Evolutionary conservation across 192 early-diverging fungal genomes (phyloP).

Genomic region (Glomus cerebriforme): DNA sequence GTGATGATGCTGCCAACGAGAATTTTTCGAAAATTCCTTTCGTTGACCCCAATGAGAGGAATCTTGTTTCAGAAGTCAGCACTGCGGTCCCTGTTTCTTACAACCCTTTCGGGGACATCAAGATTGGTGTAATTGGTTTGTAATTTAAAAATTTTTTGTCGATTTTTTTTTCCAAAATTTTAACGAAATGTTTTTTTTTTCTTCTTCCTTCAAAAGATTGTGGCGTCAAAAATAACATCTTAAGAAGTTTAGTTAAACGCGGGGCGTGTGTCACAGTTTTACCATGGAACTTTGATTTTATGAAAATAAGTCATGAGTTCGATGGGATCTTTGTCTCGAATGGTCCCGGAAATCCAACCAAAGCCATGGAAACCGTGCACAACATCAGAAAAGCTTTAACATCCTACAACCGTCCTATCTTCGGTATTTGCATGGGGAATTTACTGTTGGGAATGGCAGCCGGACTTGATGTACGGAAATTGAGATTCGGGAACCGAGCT

Average conservation of each 20-base stretch:
- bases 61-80: conserved; percentile 82
- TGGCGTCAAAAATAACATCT: conserved; percentile 92
- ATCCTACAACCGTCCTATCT: conserved; percentile 78
- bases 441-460: conserved; percentile 90
- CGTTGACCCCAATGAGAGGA: conserved; percentile 72
- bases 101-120: conserved; percentile 77
- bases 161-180: not conserved
- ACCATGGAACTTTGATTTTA: conserved; percentile 84
- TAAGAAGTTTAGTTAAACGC: conserved; percentile 77
- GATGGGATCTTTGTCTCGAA: conserved; percentile 94
- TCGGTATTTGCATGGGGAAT: conserved; percentile 98
- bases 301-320: conserved; percentile 58
- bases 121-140: conserved; percentile 68
- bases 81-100: conserved; percentile 66
- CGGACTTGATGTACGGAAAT: conserved; percentile 82
- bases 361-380: conserved; percentile 65
- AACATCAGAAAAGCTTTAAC: conserved; percentile 68
- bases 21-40: conserved; percentile 47
- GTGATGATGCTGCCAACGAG: conserved; percentile 53
- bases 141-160: conserved; percentile 10
- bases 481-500: conserved; percentile 93
- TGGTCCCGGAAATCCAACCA: conserved; percentile 83
- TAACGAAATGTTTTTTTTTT: not conserved
- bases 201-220: conserved; percentile 57
- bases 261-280: conserved; percentile 86